These are phyloP conservation scores for Zasmidium citrigriseum DNA, from an alignment of 2,329 filamentous ascomycete species.

Conservation along the genomic window DNA sequence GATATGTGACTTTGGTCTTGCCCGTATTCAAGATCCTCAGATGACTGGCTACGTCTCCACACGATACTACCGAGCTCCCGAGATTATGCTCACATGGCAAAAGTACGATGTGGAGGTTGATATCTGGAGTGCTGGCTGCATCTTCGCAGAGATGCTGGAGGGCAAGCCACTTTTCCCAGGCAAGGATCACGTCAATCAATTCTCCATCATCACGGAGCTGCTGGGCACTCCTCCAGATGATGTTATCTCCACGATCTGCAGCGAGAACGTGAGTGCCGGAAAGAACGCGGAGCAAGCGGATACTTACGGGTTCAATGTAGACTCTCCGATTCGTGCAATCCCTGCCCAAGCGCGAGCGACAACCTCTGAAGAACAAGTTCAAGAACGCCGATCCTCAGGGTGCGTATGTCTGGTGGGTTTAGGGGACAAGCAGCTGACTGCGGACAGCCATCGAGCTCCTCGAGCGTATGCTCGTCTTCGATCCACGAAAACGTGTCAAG, in stretches of 20 bases:
- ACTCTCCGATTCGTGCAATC: slow-evolving; percentile 97
- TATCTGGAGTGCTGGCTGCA: slow-evolving; percentile 98
- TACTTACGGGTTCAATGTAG: slow-evolving; percentile 48
- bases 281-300: neutral
- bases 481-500: slow-evolving; percentile 92
- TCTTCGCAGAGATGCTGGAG: slow-evolving; percentile 99
- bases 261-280: slow-evolving; percentile 75
- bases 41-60: slow-evolving; percentile 99
- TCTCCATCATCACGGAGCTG: slow-evolving; percentile 98
- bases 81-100: slow-evolving; percentile 99
- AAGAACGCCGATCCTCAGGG: slow-evolving; percentile 78
- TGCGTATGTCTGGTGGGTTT: neutral
- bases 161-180: slow-evolving; percentile 97
- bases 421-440: slow-evolving; percentile 28
- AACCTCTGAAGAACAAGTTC: slow-evolving; percentile 85
- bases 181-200: slow-evolving; percentile 99
- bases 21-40: slow-evolving; percentile 96
- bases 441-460: slow-evolving; percentile 74
- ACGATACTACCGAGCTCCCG: slow-evolving; percentile 95
- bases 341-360: slow-evolving; percentile 88
- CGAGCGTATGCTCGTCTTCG: slow-evolving; percentile 96
- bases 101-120: slow-evolving; percentile 99
- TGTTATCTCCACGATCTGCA: slow-evolving; percentile 97
- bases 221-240: slow-evolving; percentile 95
- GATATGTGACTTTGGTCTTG: slow-evolving; percentile 98